These are phyloP conservation scores for Clonostachys rhizophaga DNA, from an alignment of 2,329 filamentous ascomycete species.

Conservation along the genomic window DNA sequence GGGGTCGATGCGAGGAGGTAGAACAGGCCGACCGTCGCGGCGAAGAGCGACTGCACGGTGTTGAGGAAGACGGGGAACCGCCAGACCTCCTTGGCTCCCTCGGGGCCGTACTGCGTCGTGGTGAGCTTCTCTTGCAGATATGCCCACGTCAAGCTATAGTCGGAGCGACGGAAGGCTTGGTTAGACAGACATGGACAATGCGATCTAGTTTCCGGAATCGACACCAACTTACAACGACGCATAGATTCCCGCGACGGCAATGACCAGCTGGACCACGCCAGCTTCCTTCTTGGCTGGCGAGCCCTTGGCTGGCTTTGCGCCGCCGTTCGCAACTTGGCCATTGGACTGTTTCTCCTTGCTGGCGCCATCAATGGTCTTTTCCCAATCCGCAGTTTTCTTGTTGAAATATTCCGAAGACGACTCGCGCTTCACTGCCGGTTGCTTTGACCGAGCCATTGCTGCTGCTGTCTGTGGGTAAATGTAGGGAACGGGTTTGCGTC, in stretches of 20 bases:
- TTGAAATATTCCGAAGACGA: constrained; percentile 63
- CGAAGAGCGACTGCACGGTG: constrained; percentile 89
- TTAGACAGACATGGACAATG: not conserved
- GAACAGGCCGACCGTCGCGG: constrained; percentile 72
- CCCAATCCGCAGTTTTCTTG: constrained; percentile 33
- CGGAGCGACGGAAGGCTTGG: constrained; percentile 1
- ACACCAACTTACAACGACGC: constrained; percentile 76
- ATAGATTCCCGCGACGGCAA: constrained; percentile 94
- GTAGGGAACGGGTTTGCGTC: not conserved
- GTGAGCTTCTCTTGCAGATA: constrained; percentile 97
- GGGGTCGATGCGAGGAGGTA: constrained; percentile 70
- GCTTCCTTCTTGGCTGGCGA: constrained; percentile 39
- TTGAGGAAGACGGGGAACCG: constrained; percentile 94
- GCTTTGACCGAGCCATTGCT: constrained; percentile 68
- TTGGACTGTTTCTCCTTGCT: constrained; percentile 6
- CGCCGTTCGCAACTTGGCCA: constrained; percentile 16
- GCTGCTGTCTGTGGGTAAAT: not conserved
- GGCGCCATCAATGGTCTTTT: constrained; percentile 20
- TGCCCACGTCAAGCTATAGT: constrained; percentile 82
- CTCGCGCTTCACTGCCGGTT: constrained; percentile 61
- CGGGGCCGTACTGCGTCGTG: constrained; percentile 76
- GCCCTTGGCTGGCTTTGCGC: constrained; percentile 12
- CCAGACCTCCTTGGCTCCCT: constrained; percentile 68
- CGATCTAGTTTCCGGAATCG: not conserved
- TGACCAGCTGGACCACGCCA: constrained; percentile 69